phyloP scores from a whole-genome alignment of 2,329 filamentous ascomycete genomes.

The Aspergillus persii region DNA sequence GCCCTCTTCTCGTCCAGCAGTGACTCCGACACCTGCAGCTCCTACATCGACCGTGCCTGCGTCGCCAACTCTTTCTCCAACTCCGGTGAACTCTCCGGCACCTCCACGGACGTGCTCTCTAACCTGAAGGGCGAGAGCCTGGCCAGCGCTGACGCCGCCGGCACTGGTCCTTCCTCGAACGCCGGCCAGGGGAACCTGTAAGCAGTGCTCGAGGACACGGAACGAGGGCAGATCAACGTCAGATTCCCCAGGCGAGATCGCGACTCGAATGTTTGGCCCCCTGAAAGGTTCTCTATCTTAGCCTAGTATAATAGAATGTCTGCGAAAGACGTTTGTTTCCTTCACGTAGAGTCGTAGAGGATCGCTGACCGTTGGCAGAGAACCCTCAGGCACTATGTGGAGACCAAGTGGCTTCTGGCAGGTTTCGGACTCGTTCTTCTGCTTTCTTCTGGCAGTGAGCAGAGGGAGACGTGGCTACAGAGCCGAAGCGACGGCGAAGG shows the following conservation, averaged over 20 bases:
- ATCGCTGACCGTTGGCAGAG: no score
- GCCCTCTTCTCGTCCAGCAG: conserved; percentile 38
- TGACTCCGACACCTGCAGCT: conserved; percentile 43
- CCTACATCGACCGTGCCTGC: conserved; percentile 51
- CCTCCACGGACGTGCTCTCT: conserved; percentile 49
- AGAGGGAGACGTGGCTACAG: background rate
- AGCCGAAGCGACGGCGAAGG: background rate
- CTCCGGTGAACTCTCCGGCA: conserved; percentile 33
- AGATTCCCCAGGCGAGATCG: background rate
- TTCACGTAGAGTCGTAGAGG: background rate
- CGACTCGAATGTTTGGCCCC: background rate
- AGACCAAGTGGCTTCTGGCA: no score
- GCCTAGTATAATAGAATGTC: background rate
- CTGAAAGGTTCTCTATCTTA: background rate
- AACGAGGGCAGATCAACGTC: background rate
- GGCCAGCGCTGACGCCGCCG: conserved; percentile 43
- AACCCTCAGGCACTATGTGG: no score
- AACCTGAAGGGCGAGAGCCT: conserved; percentile 55
- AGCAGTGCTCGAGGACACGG: background rate
- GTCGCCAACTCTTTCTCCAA: conserved; percentile 51
- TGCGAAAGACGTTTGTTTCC: background rate
- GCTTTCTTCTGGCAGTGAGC: no score
- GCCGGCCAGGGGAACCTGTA: conserved; percentile 34
- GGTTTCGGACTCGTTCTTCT: no score
- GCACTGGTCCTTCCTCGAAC: conserved; percentile 36